phyloP scores from a whole-genome alignment of 2,329 filamentous ascomycete species.

The Cryphonectria naterciae region DNA sequence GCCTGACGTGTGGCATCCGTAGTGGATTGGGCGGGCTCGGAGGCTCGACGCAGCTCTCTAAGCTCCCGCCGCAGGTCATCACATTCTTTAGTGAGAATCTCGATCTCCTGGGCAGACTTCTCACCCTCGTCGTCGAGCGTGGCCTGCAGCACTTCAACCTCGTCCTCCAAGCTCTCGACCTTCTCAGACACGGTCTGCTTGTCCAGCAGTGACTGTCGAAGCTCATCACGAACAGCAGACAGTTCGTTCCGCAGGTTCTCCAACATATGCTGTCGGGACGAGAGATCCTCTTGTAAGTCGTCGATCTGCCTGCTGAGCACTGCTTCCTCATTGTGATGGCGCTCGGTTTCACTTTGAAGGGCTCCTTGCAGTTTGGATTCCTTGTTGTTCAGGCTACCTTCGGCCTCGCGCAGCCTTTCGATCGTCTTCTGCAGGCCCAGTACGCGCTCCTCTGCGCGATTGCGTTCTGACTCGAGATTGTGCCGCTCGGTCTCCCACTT shows the following conservation, averaged over 20 bases:
- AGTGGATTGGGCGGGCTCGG: conserved; percentile 37
- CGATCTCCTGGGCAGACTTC: conserved; percentile 54
- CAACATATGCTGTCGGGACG: conserved; percentile 66
- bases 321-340: conserved; percentile 73
- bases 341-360: conserved; percentile 71
- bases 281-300: conserved; percentile 72
- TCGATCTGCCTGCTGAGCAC: conserved; percentile 74
- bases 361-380: conserved; percentile 70
- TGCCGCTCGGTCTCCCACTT: conserved; percentile 72
- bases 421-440: conserved; percentile 71
- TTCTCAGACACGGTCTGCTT: conserved; percentile 66
- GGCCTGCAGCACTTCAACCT: conserved; percentile 73
- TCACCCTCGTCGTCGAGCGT: conserved; percentile 68
- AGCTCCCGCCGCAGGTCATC: conserved; percentile 51
- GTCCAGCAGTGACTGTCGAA: conserved; percentile 69
- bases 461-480: conserved; percentile 66
- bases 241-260: conserved; percentile 70
- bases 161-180: conserved; percentile 71
- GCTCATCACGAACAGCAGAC: conserved; percentile 67
- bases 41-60: conserved; percentile 36
- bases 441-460: conserved; percentile 69
- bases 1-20: conserved; percentile 40
- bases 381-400: conserved; percentile 69
- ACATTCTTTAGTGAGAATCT: conserved; percentile 50
- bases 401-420: conserved; percentile 68